Evolutionary conservation across 129 eudicot genomes (phyloP), one percentile per base, ranked within the genome.

Genomic region (Rutidosis leptorrhynchoides): DNA sequence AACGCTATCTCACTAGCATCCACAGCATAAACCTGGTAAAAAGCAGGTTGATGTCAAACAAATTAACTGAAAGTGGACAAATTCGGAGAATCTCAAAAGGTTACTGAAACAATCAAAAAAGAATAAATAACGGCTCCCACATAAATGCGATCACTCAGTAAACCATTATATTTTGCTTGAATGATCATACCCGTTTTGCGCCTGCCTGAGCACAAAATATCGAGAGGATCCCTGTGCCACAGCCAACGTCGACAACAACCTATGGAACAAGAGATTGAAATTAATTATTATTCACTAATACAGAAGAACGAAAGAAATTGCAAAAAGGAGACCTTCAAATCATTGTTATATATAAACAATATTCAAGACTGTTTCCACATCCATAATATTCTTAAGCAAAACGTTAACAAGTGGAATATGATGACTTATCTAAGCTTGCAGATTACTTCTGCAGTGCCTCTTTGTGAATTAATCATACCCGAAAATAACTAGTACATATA

Each of bases 191-290:
- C 69, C 95, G 79, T 72, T 78, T 89, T 24, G 99, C 99, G 43
- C 99, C 99, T 72, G 99, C 99, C 80, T 86, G 99, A 57, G 99
- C 99, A 86, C 99, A 94, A 81, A 94, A 94, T 68, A 94, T 86
- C 14, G 99, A 89, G 57, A 94, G 90, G 67, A 94, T 94, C 48
- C 99, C 99, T 2, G 99, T 86, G 60, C 99, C 99, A 74, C 99
- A 94, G 23, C 99, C 99, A 77, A 94, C 99, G 71, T 94, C 99
- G 64, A 94, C 93, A 26, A 94, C 97, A 49, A 94, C 99, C 99
- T 94, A 74, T 63, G 73, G 75, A 37, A 59, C 68, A 62, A 57
- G 57, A 37, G 26, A 49, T 67, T 70, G 70, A 48, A 77, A 25
- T 40, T 58, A 22, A 25, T 46, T 42, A 65, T 43, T 20, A 21